Conservation (phyloP, 2,329 filamentous ascomycete species). For the Stromatinia cepivora region DNA sequence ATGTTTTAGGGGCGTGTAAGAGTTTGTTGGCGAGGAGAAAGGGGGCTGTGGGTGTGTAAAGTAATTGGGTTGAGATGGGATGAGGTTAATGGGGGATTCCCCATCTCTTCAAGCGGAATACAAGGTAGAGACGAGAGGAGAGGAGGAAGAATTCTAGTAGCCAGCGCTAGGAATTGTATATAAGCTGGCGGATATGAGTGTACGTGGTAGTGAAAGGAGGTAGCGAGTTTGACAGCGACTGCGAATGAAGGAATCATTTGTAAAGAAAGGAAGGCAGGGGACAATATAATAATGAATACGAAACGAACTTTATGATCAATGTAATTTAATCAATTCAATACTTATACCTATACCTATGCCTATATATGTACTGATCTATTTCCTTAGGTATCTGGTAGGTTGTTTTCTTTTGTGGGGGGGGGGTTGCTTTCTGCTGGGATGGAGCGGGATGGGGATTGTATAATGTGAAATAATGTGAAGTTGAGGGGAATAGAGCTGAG, state of each 20-base stretch:
- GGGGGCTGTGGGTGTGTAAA: slow-evolving; percentile 45
- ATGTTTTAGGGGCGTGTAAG: slow-evolving; percentile 88
- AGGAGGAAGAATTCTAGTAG: not conserved
- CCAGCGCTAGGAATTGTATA: slow-evolving; percentile 16
- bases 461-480: no score
- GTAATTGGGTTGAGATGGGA: not conserved
- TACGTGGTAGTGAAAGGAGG: not conserved
- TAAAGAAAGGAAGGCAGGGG: not conserved
- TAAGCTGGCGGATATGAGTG: slow-evolving; percentile 14
- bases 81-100: not conserved
- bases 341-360: not conserved
- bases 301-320: slow-evolving; percentile 14
- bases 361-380: not conserved
- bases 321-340: slow-evolving; percentile 8
- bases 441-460: no score
- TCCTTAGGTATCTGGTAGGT: no score
- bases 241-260: not conserved
- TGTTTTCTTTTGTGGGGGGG: not conserved
- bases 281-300: not conserved
- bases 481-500: no score
- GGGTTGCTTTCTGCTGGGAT: no score
- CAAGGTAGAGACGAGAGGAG: not conserved
- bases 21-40: slow-evolving; percentile 73
- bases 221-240: not conserved
- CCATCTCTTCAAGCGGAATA: no score